Conservation (phyloP, 306 rosid genomes). For the Vachellia pachyceras region DNA sequence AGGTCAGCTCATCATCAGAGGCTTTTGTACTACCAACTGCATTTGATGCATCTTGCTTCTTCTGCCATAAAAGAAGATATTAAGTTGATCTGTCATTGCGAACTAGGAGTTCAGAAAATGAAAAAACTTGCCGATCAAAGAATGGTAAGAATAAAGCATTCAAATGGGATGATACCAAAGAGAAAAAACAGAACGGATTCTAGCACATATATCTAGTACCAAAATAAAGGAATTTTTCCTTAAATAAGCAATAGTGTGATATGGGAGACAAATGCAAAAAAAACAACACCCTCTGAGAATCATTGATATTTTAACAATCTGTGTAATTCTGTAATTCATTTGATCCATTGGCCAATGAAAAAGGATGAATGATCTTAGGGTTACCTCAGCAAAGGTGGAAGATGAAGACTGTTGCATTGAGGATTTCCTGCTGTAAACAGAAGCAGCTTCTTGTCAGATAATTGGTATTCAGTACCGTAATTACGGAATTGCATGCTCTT, state of each 20-base stretch:
- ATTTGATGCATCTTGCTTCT: slow-evolving; percentile 62
- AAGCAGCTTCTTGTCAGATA: slow-evolving; percentile 42
- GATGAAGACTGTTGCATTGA: slow-evolving; percentile 69
- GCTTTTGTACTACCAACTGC: slow-evolving; percentile 61
- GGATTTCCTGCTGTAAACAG: slow-evolving; percentile 53
- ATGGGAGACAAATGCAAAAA: slow-evolving; percentile 13
- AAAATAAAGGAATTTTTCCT: background rate
- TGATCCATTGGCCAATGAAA: slow-evolving; percentile 15
- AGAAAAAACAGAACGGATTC: background rate
- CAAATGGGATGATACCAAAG: background rate
- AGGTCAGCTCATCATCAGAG: slow-evolving; percentile 87
- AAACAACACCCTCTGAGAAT: background rate
- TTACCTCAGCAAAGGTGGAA: slow-evolving; percentile 76
- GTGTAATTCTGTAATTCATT: slow-evolving; percentile 8
- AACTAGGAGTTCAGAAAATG: background rate
- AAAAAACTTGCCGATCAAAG: background rate
- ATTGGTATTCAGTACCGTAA: slow-evolving; percentile 9
- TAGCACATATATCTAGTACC: background rate
- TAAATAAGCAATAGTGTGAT: background rate
- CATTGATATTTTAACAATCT: background rate
- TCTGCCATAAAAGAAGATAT: slow-evolving; percentile 46
- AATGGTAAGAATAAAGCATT: background rate
- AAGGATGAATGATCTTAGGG: background rate
- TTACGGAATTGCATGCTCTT: background rate
- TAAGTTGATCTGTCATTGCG: slow-evolving; percentile 15